A percentile compares a stretch with the other conserved stretches of the same genome.
These are phyloP conservation scores for Iberis pinnata DNA, from an alignment of 345 rosid genomes.

Conservation along the genomic window DNA sequence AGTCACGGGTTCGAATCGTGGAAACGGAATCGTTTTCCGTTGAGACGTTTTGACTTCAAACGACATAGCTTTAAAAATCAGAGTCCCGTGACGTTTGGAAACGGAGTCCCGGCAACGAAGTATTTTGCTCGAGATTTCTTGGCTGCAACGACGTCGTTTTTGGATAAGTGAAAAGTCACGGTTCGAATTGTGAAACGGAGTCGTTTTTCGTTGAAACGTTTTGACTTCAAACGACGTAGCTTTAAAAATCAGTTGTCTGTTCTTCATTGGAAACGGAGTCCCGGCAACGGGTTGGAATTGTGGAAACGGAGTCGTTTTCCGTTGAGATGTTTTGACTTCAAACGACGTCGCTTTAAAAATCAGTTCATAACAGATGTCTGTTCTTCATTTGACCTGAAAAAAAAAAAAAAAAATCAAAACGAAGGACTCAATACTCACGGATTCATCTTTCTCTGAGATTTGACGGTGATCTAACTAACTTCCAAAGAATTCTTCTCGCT, in stretches of 20 bases:
- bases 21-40: too few relatives aligned
- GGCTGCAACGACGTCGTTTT: too few relatives aligned
- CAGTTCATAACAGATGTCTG: slow-evolving; percentile 22
- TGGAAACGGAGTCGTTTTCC: too few relatives aligned
- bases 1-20: too few relatives aligned
- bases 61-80: too few relatives aligned
- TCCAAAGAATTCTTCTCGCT: neutral
- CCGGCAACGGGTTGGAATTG: too few relatives aligned
- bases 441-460: slow-evolving; percentile 9
- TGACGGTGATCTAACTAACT: slow-evolving; percentile 28
- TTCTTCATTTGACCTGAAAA: slow-evolving; percentile 1
- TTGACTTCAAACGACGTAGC: neutral
- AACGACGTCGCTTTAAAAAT: slow-evolving; percentile 1
- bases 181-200: too few relatives aligned
- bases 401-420: slow-evolving; percentile 11
- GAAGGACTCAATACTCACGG: slow-evolving; percentile 1
- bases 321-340: neutral
- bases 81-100: slow-evolving; percentile 22
- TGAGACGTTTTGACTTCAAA: too few relatives aligned
- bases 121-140: too few relatives aligned
- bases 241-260: slow-evolving; percentile 3
- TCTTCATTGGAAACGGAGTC: slow-evolving; percentile 3
- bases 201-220: neutral
- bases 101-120: too few relatives aligned
- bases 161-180: too few relatives aligned